phyloP scores from a whole-genome alignment of 2,329 filamentous ascomycete genomes.

The Amesomyces nigricolor region DNA sequence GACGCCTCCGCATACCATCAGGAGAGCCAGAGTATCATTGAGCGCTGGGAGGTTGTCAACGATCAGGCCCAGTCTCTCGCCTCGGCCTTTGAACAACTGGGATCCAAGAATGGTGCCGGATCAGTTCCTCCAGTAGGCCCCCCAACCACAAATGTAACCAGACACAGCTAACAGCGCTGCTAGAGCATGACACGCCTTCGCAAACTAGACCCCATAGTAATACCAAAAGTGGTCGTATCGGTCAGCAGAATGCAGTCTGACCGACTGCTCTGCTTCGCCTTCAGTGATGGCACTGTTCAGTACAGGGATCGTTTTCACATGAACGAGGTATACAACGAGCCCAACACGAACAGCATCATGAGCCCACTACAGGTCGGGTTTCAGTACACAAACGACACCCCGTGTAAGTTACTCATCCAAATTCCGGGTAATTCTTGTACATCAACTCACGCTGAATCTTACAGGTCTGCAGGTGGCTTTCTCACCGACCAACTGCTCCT shows the following conservation, averaged over 20 bases:
- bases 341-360: conserved; percentile 59
- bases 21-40: conserved; percentile 66
- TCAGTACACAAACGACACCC: conserved; percentile 58
- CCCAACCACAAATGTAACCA: background rate
- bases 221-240: conserved; percentile 65
- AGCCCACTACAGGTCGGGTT: conserved; percentile 75
- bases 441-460: background rate
- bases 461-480: conserved; percentile 54
- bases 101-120: conserved; percentile 50
- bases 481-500: conserved; percentile 55
- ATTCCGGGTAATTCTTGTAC: background rate
- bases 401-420: conserved; percentile 46
- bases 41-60: conserved; percentile 74
- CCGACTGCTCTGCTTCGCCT: conserved; percentile 64
- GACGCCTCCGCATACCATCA: conserved; percentile 54
- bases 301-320: conserved; percentile 73
- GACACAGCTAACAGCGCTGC: conserved; percentile 3
- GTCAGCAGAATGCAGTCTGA: conserved; percentile 65
- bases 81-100: conserved; percentile 70
- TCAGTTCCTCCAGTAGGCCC: conserved; percentile 35
- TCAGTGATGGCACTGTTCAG: conserved; percentile 75
- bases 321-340: conserved; percentile 59
- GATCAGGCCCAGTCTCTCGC: conserved; percentile 63
- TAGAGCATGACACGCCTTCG: conserved; percentile 43
- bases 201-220: conserved; percentile 60